Evolutionary conservation across 2,329 filamentous ascomycete genomes (phyloP).

Genomic region (Rhynchosporium secalis): DNA sequence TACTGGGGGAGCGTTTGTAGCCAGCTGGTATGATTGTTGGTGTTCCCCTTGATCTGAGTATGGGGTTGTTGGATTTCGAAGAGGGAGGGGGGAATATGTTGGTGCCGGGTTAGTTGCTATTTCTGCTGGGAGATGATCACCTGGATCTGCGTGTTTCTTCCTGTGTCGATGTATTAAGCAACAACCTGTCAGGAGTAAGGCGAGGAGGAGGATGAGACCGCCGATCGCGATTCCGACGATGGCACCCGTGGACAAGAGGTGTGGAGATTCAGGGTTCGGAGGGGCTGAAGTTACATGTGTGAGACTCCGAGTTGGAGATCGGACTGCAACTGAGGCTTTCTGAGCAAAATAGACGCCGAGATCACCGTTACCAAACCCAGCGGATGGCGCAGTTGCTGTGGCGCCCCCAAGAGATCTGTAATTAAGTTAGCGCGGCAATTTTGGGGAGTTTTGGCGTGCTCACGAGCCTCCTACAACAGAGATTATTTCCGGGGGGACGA

Average conservation of each 20-base stretch:
- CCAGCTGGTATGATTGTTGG: conserved; percentile 10
- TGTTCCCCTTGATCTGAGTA: conserved; percentile 17
- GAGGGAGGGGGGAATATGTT: conserved; percentile 8
- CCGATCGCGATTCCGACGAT: conserved; percentile 49
- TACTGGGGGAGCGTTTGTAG: conserved; percentile 17
- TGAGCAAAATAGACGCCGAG: conserved; percentile 55
- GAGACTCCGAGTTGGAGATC: conserved; percentile 51
- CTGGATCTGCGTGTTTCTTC: background rate
- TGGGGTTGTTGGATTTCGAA: conserved; percentile 13
- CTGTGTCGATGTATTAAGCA: conserved; percentile 38
- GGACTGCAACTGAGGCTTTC: conserved; percentile 46
- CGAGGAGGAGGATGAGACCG: conserved; percentile 38
- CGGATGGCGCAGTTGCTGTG: conserved; percentile 50
- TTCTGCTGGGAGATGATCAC: background rate
- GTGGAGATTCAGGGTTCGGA: conserved; percentile 17
- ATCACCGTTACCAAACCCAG: conserved; percentile 53
- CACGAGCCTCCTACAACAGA: conserved; percentile 50
- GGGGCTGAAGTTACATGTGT: conserved; percentile 33
- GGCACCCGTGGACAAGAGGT: conserved; percentile 41
- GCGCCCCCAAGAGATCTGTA: conserved; percentile 51
- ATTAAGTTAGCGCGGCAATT: conserved; percentile 9
- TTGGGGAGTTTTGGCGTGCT: conserved; percentile 11
- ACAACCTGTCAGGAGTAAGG: conserved; percentile 36
- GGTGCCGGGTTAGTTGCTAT: conserved; percentile 11
- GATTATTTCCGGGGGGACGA: conserved; percentile 53